A percentile compares a stretch with the other conserved stretches of the same genome.
phyloP scores from a whole-genome alignment of 352 stramenopile species.

The Phytophthora niederhauseri region DNA sequence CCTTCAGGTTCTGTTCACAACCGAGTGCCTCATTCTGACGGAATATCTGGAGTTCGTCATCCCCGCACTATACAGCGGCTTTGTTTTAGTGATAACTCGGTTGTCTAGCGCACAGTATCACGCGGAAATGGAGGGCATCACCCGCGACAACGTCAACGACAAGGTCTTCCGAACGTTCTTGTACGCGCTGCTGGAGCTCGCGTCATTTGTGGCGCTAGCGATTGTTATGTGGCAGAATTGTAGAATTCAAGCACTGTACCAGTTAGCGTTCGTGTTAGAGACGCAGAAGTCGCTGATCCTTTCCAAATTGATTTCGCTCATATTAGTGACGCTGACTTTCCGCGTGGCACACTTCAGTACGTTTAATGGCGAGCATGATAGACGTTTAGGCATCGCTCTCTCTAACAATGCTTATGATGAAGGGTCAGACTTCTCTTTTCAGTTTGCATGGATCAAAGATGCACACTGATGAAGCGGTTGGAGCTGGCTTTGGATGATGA shows the following conservation, averaged over 20 bases:
- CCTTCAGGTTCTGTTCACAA: conserved; percentile 7
- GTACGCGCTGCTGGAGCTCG: too few species aligned
- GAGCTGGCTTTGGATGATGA: too few species aligned
- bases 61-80: background rate
- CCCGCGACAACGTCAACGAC: background rate
- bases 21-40: conserved; percentile 1
- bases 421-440: too few species aligned
- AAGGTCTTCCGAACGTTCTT: too few species aligned
- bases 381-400: too few species aligned
- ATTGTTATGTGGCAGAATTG: conserved; percentile 9
- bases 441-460: too few species aligned
- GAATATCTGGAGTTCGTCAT: conserved; percentile 8
- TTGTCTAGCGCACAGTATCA: conserved; percentile 3
- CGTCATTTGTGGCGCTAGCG: conserved; percentile 1
- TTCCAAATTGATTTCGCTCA: conserved; percentile 16
- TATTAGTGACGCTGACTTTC: conserved; percentile 5
- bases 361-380: background rate
- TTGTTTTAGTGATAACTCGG: background rate
- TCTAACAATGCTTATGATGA: too few species aligned
- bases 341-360: conserved; percentile 12
- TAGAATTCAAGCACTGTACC: conserved; percentile 18
- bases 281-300: conserved; percentile 11
- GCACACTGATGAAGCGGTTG: too few species aligned
- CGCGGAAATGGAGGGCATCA: conserved; percentile 10
- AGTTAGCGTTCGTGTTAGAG: conserved; percentile 29